Evolutionary conservation across 208 protist species (phyloP).

Genomic region (Naegleria fowleri): DNA sequence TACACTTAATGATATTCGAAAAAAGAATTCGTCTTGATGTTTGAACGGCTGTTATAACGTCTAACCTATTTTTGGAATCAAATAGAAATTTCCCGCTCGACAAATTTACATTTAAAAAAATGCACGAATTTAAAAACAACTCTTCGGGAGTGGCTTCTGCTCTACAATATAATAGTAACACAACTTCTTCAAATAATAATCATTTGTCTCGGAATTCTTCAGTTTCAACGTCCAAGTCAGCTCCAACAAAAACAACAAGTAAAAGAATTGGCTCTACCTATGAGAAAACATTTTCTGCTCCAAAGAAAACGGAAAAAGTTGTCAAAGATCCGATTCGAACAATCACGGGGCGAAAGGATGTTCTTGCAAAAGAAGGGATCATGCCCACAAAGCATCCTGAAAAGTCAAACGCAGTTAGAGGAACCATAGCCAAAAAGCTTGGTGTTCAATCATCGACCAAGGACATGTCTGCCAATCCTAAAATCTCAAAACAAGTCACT

Average conservation of each 20-base stretch:
- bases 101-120: no score
- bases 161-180: background rate
- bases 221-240: background rate
- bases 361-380: background rate
- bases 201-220: background rate
- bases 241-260: background rate
- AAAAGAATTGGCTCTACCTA: background rate
- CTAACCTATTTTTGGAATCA: no score
- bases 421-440: background rate
- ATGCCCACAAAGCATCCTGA: background rate
- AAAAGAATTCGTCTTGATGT: no score
- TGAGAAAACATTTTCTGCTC: background rate
- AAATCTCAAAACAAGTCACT: background rate
- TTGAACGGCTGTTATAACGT: no score
- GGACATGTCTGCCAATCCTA: background rate
- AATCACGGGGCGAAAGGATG: background rate
- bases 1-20: no score
- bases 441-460: background rate
- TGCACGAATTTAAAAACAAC: no score
- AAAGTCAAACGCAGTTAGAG: background rate
- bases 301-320: background rate
- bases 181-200: background rate
- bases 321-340: background rate
- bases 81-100: no score
- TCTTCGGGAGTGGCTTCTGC: background rate